These are phyloP conservation scores for Scytalidium lignicola DNA, from an alignment of 2,329 filamentous ascomycete species.

Conservation along the genomic window DNA sequence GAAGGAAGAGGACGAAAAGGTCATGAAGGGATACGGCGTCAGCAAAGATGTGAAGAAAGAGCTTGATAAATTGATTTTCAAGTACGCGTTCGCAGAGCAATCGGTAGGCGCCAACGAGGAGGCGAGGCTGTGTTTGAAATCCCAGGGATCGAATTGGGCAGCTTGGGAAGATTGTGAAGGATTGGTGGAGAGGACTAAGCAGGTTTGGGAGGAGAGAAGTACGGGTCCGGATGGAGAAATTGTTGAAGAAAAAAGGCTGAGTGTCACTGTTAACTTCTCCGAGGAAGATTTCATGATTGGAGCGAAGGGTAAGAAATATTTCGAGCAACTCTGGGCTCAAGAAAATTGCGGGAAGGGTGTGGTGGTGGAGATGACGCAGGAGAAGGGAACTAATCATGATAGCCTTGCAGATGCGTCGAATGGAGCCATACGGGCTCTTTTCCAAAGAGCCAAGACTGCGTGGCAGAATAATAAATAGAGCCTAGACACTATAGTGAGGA, in stretches of 20 bases:
- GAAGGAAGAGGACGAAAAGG: slow-evolving; percentile 9
- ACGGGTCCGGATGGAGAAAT: slow-evolving; percentile 2
- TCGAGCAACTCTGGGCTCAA: slow-evolving; percentile 34
- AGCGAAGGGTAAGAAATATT: slow-evolving; percentile 35
- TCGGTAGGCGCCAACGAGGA: slow-evolving; percentile 24
- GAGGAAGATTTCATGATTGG: slow-evolving; percentile 38
- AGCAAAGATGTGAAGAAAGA: slow-evolving; percentile 9
- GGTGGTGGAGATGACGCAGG: slow-evolving; percentile 27
- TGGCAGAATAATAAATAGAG: background rate
- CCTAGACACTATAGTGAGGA: no score
- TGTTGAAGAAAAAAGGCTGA: slow-evolving; percentile 9
- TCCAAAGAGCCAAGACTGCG: background rate
- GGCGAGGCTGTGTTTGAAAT: slow-evolving; percentile 22
- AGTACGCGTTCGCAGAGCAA: slow-evolving; percentile 19
- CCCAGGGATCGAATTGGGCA: slow-evolving; percentile 5
- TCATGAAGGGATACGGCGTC: slow-evolving; percentile 13
- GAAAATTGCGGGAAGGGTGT: slow-evolving; percentile 24
- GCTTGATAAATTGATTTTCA: slow-evolving; percentile 10
- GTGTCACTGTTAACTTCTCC: slow-evolving; percentile 24
- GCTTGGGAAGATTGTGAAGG: slow-evolving; percentile 16
- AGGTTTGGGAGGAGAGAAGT: slow-evolving; percentile 12
- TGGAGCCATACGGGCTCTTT: background rate
- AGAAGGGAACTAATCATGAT: slow-evolving; percentile 36
- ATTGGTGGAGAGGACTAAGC: slow-evolving; percentile 11
- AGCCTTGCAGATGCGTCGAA: slow-evolving; percentile 6